Conservation (phyloP, 768 basidiomycete species). For the Roridomyces roridus region DNA sequence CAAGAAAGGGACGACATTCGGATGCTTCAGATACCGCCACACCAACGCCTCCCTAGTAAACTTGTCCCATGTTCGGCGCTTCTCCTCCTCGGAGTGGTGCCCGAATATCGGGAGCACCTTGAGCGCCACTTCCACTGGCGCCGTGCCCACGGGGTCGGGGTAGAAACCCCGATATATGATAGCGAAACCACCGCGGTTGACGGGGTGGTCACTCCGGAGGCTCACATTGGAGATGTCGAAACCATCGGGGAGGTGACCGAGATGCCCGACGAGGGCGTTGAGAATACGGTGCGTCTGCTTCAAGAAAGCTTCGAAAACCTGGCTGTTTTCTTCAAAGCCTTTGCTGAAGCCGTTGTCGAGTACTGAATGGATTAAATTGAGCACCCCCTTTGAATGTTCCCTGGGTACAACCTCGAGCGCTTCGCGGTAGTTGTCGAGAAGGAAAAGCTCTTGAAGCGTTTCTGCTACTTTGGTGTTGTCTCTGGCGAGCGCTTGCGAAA, state of each 20-base stretch:
- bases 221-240: neutral
- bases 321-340: neutral
- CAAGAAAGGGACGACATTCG: conserved; percentile 2
- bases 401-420: neutral
- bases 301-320: neutral
- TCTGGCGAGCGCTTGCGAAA: no score
- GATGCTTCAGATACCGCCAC: conserved; percentile 4
- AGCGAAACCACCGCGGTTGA: neutral
- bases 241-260: neutral
- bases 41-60: neutral
- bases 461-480: neutral
- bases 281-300: neutral
- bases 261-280: neutral
- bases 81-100: neutral
- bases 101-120: conserved; percentile 1
- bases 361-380: neutral
- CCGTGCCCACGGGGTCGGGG: neutral
- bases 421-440: neutral
- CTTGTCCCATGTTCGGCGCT: neutral
- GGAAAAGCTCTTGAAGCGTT: neutral
- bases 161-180: neutral
- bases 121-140: neutral
- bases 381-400: neutral
- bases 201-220: neutral
- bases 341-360: neutral